Evolutionary conservation across 305 asterid species (phyloP).

Genomic region (Ilex paraguariensis): DNA sequence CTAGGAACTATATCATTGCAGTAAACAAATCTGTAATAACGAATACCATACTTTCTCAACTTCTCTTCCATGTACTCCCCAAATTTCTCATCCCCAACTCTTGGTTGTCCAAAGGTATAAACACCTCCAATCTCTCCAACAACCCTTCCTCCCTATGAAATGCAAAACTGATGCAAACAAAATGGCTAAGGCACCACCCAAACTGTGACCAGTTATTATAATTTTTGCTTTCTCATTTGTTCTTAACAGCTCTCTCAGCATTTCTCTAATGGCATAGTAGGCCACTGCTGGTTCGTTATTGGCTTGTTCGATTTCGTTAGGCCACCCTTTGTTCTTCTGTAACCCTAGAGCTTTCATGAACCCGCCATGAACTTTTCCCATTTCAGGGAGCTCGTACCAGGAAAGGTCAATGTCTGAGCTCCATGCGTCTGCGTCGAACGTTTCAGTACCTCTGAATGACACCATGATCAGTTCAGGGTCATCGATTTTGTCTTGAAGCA

Average conservation of each 20-base stretch:
- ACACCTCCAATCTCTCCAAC: no score
- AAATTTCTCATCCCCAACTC: no score
- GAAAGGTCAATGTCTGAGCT: constrained; percentile 51
- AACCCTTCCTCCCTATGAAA: no score
- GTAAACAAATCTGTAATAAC: no score
- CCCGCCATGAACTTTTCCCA: constrained; percentile 54
- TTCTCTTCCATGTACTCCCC: no score
- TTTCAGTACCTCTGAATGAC: constrained; percentile 59
- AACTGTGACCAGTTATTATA: constrained; percentile 57
- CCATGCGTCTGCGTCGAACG: constrained; percentile 47
- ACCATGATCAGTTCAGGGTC: constrained; percentile 31
- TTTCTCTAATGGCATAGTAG: constrained; percentile 39
- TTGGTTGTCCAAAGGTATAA: no score
- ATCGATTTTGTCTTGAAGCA: constrained; percentile 27
- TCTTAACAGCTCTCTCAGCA: constrained; percentile 21
- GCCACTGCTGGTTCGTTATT: constrained; percentile 21
- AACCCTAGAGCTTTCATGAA: constrained; percentile 60
- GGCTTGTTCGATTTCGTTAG: constrained; percentile 12
- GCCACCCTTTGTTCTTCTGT: constrained; percentile 39
- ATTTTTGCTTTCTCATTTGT: constrained; percentile 26
- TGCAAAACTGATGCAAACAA: no score
- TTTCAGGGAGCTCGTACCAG: constrained; percentile 28
- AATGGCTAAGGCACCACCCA: no score
- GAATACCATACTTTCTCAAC: no score
- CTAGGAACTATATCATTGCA: no score